Evolutionary conservation across 495 filamentous ascomycete genomes (phyloP), one percentile per base, ranked within the genome.

Genomic region (Daldinia decipiens): DNA sequence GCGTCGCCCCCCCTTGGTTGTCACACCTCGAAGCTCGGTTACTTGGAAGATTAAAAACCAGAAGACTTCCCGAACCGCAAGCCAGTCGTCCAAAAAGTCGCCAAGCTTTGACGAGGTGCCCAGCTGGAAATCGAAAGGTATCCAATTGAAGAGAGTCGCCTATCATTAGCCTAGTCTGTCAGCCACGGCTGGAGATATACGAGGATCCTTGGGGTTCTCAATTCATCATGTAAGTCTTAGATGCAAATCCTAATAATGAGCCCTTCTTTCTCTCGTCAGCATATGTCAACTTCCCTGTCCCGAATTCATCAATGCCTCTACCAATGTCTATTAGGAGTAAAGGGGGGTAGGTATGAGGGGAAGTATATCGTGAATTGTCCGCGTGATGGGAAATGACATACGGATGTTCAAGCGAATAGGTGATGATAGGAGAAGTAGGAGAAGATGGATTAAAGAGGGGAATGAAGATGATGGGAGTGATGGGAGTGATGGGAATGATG

Each of bases 181-280:
- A 69, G 61, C 70, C 58, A 65, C 57, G 47, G 31, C 57, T 59
- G n/a, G 51, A 51, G 19, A 47, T 51, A 72, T 24, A 24, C 19
- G 19, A 54, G 50, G 61, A 38, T 47, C 9, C 8, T 47, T 8
- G 43, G 43, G 31, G 38, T 12, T 54, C 38, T 54, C 52, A 67
- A 63, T 61, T 31, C 58, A 54, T 62, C 56, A 61, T 54, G 70
- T 73, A 73, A 73, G 70, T 69, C 51, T 47, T 56, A 58, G 58
- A 19, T 59, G 43, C 51, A 53, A 65, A 56, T 52, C 32, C 50
- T 62, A 47, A 73, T 65, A 62, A 65, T 62, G 43, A 43, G n/a
- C 19, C 70, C 47, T 27, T 52, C 26, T 53, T 31, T 31, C 65
- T 73, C 70, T 69, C 58, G 70, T 69, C 65, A 73, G 65, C 65